Percentiles rank a stretch among this genome's conserved stretches.
Conservation (phyloP, 306 rosid species). For the Pyrus betulifolia region DNA sequence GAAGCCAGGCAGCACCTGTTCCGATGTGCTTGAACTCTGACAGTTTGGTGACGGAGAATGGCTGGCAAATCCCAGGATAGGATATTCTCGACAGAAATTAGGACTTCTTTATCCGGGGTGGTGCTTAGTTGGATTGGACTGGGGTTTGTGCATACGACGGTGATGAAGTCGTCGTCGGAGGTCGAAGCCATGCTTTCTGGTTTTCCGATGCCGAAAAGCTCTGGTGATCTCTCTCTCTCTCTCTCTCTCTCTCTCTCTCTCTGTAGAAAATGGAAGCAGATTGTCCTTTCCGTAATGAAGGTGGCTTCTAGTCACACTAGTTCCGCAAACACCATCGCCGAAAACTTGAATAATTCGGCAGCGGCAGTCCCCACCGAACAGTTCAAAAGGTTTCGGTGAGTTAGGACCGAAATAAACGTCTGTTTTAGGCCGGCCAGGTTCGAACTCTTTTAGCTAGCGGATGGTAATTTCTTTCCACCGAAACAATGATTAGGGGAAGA, state of each 20-base stretch:
- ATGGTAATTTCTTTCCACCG: too few species aligned
- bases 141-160: constrained; percentile 34
- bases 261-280: not conserved
- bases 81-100: constrained; percentile 32
- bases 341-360: too few species aligned
- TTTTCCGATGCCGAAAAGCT: not conserved
- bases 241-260: not conserved
- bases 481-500: not conserved
- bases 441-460: too few species aligned
- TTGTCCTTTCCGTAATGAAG: too few species aligned
- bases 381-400: too few species aligned
- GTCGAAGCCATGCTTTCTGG: constrained; percentile 31
- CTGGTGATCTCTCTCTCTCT: too few species aligned
- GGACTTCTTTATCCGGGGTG: constrained; percentile 12
- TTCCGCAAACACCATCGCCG: too few species aligned
- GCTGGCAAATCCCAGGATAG: constrained; percentile 39
- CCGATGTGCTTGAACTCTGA: constrained; percentile 46
- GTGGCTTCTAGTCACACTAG: too few species aligned
- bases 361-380: too few species aligned
- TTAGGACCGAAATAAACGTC: fast-evolving
- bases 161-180: constrained; percentile 34
- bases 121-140: constrained; percentile 13
- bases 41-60: constrained; percentile 27
- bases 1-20: constrained; percentile 22
- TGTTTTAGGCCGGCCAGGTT: too few species aligned